phyloP scores from a whole-genome alignment of 2,329 filamentous ascomycete species.

The Sarocladiaceae sp. region DNA sequence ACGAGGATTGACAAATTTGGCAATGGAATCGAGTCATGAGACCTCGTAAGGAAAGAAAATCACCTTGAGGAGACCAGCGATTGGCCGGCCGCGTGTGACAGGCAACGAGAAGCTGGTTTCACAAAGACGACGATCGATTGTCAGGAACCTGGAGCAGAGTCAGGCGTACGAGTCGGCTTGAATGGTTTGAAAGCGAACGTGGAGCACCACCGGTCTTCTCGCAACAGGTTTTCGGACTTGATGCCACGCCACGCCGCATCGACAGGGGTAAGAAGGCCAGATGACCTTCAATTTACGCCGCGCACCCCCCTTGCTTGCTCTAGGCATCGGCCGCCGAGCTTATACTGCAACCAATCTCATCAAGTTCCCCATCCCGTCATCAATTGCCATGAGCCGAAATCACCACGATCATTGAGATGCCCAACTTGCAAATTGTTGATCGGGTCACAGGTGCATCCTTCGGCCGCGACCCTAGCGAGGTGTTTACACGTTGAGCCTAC shows the following conservation, averaged over 20 bases:
- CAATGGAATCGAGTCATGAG: conserved; percentile 1
- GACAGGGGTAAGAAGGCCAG: conserved; percentile 6
- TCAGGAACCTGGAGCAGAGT: conserved; percentile 5
- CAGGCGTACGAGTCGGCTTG: not conserved
- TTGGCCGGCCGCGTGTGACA: conserved; percentile 1
- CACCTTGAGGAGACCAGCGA: not conserved
- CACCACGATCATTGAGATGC: too few relatives aligned
- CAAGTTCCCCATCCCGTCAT: not conserved
- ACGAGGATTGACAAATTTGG: not conserved
- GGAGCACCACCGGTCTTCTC: not conserved
- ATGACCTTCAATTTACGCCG: conserved; percentile 1
- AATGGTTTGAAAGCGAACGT: not conserved
- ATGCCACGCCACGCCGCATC: not conserved
- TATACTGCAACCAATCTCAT: not conserved
- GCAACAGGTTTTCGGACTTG: conserved; percentile 6
- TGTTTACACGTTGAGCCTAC: too few relatives aligned
- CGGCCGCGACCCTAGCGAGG: too few relatives aligned
- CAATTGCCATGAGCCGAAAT: not conserved
- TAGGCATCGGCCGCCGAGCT: not conserved
- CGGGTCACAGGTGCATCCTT: not conserved
- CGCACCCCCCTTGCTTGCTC: not conserved
- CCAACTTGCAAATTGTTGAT: not conserved
- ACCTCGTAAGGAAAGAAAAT: not conserved
- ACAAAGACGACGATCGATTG: conserved; percentile 5
- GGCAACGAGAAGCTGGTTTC: not conserved